Evolutionary conservation across 2,329 filamentous ascomycete genomes (phyloP).

Genomic region (Talaromyces marneffei): DNA sequence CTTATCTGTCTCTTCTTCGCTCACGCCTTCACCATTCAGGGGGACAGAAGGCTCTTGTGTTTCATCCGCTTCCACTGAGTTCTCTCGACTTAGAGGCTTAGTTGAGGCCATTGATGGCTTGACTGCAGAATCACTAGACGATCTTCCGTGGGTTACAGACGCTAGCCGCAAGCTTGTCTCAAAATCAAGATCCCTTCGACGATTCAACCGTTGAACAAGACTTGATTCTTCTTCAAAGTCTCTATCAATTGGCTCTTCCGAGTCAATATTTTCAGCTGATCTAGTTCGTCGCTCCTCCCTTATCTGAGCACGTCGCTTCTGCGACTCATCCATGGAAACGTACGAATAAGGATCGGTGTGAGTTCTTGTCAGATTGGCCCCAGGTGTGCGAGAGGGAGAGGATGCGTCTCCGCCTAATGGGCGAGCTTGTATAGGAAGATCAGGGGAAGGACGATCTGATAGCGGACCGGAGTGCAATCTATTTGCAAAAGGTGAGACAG

Average conservation of each 20-base stretch:
- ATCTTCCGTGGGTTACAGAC: neutral
- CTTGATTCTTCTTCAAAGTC: constrained; percentile 42
- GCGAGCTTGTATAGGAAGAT: constrained; percentile 39
- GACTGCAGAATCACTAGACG: neutral
- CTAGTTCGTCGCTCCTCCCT: constrained; percentile 28
- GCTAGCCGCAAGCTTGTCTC: constrained; percentile 31
- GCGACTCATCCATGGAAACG: constrained; percentile 43
- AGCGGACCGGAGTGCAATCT: constrained; percentile 31
- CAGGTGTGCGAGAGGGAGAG: constrained; percentile 32
- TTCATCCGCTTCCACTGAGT: constrained; percentile 15
- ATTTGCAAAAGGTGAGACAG: constrained; percentile 41
- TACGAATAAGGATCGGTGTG: constrained; percentile 41
- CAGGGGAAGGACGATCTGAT: constrained; percentile 47
- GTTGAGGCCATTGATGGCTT: neutral
- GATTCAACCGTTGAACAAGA: constrained; percentile 29
- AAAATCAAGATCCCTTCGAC: constrained; percentile 29
- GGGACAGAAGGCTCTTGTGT: constrained; percentile 18
- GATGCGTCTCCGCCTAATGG: constrained; percentile 31
- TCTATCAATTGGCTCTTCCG: constrained; percentile 33
- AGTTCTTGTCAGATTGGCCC: constrained; percentile 29
- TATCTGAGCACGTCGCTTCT: constrained; percentile 35
- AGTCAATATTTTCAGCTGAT: constrained; percentile 31
- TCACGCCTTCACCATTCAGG: constrained; percentile 23
- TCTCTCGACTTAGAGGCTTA: constrained; percentile 6
- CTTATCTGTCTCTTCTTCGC: constrained; percentile 45